Conservation (phyloP, 2,329 filamentous ascomycete genomes). For the Aspergillus intermedius region DNA sequence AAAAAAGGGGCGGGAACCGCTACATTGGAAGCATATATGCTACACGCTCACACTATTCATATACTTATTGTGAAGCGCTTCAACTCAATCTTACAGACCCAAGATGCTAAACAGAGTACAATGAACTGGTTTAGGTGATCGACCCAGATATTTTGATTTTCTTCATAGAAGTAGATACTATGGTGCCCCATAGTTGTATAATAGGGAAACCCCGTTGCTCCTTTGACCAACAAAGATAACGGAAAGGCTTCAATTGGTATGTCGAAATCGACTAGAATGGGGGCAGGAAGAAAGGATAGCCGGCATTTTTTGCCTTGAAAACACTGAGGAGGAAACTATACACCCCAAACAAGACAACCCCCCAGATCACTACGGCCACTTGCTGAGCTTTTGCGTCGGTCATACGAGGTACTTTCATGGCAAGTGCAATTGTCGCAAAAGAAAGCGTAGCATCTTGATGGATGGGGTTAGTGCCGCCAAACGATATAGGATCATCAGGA, state of each 20-base stretch:
- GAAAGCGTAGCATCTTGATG: constrained; percentile 66
- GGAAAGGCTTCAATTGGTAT: not conserved
- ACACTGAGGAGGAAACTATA: constrained; percentile 93
- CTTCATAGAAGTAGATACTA: too few relatives aligned
- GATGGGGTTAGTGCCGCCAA: constrained; percentile 9
- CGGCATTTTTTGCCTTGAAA: constrained; percentile 89
- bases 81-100: too few relatives aligned
- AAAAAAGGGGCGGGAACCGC: too few relatives aligned
- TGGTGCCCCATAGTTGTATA: too few relatives aligned
- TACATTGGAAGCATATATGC: too few relatives aligned
- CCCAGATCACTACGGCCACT: constrained; percentile 74
- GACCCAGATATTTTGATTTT: too few relatives aligned
- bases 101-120: too few relatives aligned
- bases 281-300: constrained; percentile 89
- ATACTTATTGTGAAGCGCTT: too few relatives aligned
- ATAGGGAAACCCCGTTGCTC: not conserved
- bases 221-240: not conserved
- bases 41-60: too few relatives aligned
- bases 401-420: constrained; percentile 87
- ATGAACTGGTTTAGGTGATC: too few relatives aligned
- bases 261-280: constrained; percentile 58
- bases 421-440: constrained; percentile 85
- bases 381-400: constrained; percentile 70
- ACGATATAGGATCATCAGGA: constrained; percentile 15
- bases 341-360: constrained; percentile 65